Base-by-base conservation (phyloP, 139 green algal species). In the Dunaliella sp. region DNA sequence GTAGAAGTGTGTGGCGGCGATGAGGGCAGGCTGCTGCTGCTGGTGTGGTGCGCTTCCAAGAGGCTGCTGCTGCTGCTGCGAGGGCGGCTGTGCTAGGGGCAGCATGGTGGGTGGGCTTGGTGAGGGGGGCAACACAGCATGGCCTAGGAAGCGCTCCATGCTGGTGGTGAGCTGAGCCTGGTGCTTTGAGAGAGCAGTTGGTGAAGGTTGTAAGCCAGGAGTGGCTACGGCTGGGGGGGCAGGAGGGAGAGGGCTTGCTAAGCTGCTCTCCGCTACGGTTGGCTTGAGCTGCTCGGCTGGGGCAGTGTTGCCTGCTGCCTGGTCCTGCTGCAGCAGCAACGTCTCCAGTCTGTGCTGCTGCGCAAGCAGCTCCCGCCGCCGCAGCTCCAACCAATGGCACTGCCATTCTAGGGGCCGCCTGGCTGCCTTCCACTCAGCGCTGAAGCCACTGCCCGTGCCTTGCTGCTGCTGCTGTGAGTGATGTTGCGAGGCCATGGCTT, bases 321-420 rank as follows among this genome's bases (percentile, higher is more conserved):
- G 83, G 2, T 77, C 31, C 76, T 58, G 78, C 58, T 21, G 77
- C 78, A 31, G 84, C 78, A 31, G 84, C 59, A 38, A 80, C 78
- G 36, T 25, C 81, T 76, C 80, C 38, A 80, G 24, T 33, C 28
- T 74, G n/a, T 65, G 76, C 82, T 65, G 57, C 31, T 87, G 83
- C 25, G 36, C 24, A 16, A 83, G 48, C 72, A 92, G 83, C 86
- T 94, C 89, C 30, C 32, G 82, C 78, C 92, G 86, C 32, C 91
- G 91, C 34, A 90, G 80, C 83, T 91, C 86, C 48, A 94, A 87
- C 91, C 91, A 94, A 3, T 83, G 76, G 57, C 86, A 91, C 36
- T 89, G 86, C 86, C 86, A 89, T 72, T 89, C 80, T 0, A 90
- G 83, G 1, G 88, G 84, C 25, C 77, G 80, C 30, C 87, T 31